A percentile compares a stretch with the other conserved stretches of the same genome.
Evolutionary conservation across 2,329 filamentous ascomycete genomes (phyloP).

Genomic region (Elsinoe perseae): DNA sequence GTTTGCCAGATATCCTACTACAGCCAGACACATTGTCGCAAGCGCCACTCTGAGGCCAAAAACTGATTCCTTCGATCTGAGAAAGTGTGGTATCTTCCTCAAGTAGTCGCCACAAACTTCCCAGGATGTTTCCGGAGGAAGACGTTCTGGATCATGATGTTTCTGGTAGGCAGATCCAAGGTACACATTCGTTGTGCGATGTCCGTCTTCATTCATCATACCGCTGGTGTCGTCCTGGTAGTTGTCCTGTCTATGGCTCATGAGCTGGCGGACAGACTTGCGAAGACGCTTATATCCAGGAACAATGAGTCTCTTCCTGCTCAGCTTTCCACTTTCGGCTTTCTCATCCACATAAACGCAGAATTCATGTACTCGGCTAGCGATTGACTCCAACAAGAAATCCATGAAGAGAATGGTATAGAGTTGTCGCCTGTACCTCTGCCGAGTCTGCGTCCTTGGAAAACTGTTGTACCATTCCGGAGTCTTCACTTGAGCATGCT

Average conservation of each 20-base stretch:
- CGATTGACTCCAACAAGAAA: slow-evolving; percentile 55
- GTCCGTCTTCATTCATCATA: slow-evolving; percentile 45
- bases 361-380: slow-evolving; percentile 55
- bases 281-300: slow-evolving; percentile 55
- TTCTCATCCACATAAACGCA: slow-evolving; percentile 59
- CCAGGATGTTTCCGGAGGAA: slow-evolving; percentile 54
- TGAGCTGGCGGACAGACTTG: slow-evolving; percentile 56
- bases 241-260: slow-evolving; percentile 41
- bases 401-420: slow-evolving; percentile 65
- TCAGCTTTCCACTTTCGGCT: slow-evolving; percentile 55
- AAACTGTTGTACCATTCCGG: slow-evolving; percentile 25
- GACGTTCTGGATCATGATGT: slow-evolving; percentile 65
- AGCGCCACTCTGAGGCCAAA: slow-evolving; percentile 67
- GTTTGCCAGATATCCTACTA: slow-evolving; percentile 56
- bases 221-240: slow-evolving; percentile 49
- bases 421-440: slow-evolving; percentile 57
- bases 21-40: slow-evolving; percentile 64
- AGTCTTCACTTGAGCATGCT: slow-evolving; percentile 25
- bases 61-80: slow-evolving; percentile 56
- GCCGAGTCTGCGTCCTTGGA: slow-evolving; percentile 20
- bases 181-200: slow-evolving; percentile 47
- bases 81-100: slow-evolving; percentile 49
- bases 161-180: slow-evolving; percentile 57
- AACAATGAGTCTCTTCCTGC: slow-evolving; percentile 55
- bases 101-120: slow-evolving; percentile 56